phyloP scores from a whole-genome alignment of 805 yeast genomes.

The Candida ovalis region DNA sequence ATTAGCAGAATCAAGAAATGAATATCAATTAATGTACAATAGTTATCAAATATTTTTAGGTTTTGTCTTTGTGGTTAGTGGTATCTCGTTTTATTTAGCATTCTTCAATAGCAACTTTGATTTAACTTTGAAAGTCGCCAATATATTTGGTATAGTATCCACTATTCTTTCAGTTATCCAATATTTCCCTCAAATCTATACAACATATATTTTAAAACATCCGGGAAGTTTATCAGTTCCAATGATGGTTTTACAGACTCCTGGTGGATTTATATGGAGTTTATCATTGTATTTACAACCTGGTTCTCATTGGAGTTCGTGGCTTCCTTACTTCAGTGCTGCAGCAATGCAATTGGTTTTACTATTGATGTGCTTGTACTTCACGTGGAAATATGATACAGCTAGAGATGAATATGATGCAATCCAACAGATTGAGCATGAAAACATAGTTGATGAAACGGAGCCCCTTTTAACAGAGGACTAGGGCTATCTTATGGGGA shows the following conservation, averaged over 20 bases:
- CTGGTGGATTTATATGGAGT: constrained; percentile 84
- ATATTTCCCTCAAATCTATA: constrained; percentile 74
- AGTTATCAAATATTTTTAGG: constrained; percentile 39
- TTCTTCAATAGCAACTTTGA: constrained; percentile 12
- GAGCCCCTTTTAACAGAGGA: constrained; percentile 7
- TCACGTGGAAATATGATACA: constrained; percentile 23
- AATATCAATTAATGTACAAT: constrained; percentile 37
- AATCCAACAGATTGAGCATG: constrained; percentile 11
- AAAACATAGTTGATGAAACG: constrained; percentile 13
- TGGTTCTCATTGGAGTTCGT: constrained; percentile 81
- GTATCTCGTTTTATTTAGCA: constrained; percentile 34
- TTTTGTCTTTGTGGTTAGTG: constrained; percentile 34
- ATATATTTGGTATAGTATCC: constrained; percentile 60
- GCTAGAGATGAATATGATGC: constrained; percentile 21
- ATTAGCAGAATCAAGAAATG: constrained; percentile 41
- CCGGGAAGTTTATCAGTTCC: constrained; percentile 77
- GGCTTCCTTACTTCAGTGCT: constrained; percentile 76
- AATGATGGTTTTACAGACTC: constrained; percentile 85
- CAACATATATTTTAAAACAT: constrained; percentile 65
- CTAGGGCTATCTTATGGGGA: background rate
- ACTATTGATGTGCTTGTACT: constrained; percentile 60
- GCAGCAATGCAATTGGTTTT: constrained; percentile 63
- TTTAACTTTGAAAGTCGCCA: constrained; percentile 41
- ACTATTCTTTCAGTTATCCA: constrained; percentile 63
- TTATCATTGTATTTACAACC: constrained; percentile 65